Evolutionary conservation across 2,329 filamentous ascomycete genomes (phyloP).

Genomic region (Tolypocladium ovalisporum): DNA sequence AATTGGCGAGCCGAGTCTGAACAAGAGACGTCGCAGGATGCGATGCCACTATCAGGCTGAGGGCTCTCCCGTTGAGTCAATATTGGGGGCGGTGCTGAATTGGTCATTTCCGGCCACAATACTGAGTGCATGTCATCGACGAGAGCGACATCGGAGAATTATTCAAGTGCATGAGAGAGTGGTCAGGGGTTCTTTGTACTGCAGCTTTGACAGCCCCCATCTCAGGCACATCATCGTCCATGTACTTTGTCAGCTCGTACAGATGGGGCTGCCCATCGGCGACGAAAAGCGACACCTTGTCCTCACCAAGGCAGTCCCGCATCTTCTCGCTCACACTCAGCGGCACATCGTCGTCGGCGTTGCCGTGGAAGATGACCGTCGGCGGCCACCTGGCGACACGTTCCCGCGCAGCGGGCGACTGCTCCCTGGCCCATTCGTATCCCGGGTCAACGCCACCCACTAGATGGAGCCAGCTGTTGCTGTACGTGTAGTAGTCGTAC

Average conservation of each 20-base stretch:
- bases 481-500: constrained; percentile 22
- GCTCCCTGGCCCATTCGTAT: constrained; percentile 16
- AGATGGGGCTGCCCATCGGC: constrained; percentile 16
- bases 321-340: constrained; percentile 16
- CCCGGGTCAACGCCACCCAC: constrained; percentile 18
- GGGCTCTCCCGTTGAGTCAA: neutral
- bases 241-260: constrained; percentile 16
- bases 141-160: neutral
- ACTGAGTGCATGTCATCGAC: neutral
- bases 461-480: constrained; percentile 16
- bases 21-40: no score
- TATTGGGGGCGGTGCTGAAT: neutral
- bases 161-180: no score
- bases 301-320: constrained; percentile 11
- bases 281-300: constrained; percentile 15
- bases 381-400: constrained; percentile 15
- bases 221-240: constrained; percentile 16
- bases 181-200: neutral
- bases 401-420: constrained; percentile 3
- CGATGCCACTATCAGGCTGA: neutral
- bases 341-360: constrained; percentile 17
- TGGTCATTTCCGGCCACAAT: neutral
- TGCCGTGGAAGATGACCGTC: constrained; percentile 22
- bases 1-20: neutral
- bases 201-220: constrained; percentile 16